These are phyloP conservation scores for Alternaria hordeiaustralica DNA, from an alignment of 2,329 filamentous ascomycete genomes.

Conservation along the genomic window DNA sequence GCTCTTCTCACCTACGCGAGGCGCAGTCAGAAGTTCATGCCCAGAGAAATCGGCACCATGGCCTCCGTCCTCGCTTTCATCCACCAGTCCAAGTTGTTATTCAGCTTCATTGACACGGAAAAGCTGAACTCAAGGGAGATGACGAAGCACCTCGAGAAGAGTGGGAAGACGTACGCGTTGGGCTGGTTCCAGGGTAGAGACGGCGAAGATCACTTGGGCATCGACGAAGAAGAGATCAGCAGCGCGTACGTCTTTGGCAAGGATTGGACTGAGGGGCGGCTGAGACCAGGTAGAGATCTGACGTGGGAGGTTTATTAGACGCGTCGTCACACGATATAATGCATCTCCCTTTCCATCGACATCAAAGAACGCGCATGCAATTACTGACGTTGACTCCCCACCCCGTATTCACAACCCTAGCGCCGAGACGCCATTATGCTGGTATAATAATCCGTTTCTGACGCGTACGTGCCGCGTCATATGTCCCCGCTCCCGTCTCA, in stretches of 20 bases:
- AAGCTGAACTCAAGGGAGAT: slow-evolving; percentile 67
- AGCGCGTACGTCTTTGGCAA: slow-evolving; percentile 69
- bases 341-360: neutral
- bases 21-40: slow-evolving; percentile 73
- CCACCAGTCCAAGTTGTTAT: slow-evolving; percentile 81
- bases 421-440: slow-evolving; percentile 32
- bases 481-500: neutral
- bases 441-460: slow-evolving; percentile 16
- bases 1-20: slow-evolving; percentile 66
- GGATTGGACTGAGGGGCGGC: slow-evolving; percentile 45
- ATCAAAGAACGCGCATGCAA: neutral
- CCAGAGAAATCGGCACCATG: slow-evolving; percentile 79
- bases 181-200: slow-evolving; percentile 80
- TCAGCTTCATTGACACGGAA: slow-evolving; percentile 74
- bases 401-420: slow-evolving; percentile 14
- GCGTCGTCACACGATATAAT: neutral
- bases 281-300: slow-evolving; percentile 40
- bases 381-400: neutral
- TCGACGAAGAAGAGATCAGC: slow-evolving; percentile 76
- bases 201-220: slow-evolving; percentile 74
- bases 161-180: slow-evolving; percentile 74
- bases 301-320: slow-evolving; percentile 30
- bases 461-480: slow-evolving; percentile 14
- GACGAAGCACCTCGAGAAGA: slow-evolving; percentile 63
- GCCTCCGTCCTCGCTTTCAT: slow-evolving; percentile 78